Conservation (phyloP, 2,329 filamentous ascomycete genomes). For the Cordyceps militaris region DNA sequence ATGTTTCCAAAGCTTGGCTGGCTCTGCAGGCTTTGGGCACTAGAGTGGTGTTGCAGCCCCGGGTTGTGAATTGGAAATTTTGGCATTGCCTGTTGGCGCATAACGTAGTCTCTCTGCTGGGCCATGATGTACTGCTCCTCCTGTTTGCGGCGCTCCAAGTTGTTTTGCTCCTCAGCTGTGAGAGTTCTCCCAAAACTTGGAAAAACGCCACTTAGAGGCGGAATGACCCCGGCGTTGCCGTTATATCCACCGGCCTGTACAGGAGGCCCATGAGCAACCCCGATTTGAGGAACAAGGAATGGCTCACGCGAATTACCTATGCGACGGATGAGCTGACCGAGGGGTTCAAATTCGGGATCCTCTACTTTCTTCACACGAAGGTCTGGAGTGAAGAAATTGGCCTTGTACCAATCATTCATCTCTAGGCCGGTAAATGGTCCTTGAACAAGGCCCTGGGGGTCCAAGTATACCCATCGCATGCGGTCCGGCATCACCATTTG, state of each 20-base stretch:
- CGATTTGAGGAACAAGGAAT: slow-evolving; percentile 95
- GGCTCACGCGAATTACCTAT: slow-evolving; percentile 97
- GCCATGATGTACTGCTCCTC: slow-evolving; percentile 98
- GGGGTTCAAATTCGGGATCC: slow-evolving; percentile 86
- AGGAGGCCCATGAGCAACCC: slow-evolving; percentile 80
- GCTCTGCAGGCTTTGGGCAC: slow-evolving; percentile 90
- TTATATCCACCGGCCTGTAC: slow-evolving; percentile 43
- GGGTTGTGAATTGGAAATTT: slow-evolving; percentile 57
- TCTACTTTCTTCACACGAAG: slow-evolving; percentile 92
- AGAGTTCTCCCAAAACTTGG: slow-evolving; percentile 91
- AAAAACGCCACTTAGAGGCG: slow-evolving; percentile 87
- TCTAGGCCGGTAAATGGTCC: slow-evolving; percentile 94
- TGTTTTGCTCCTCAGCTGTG: slow-evolving; percentile 97
- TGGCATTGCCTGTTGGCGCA: slow-evolving; percentile 72
- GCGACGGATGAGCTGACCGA: slow-evolving; percentile 87
- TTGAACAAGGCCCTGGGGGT: slow-evolving; percentile 86
- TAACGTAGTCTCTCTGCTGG: slow-evolving; percentile 86
- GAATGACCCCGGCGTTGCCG: slow-evolving; percentile 59
- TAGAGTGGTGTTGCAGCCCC: slow-evolving; percentile 82
- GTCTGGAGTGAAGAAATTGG: slow-evolving; percentile 93
- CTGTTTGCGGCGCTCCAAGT: slow-evolving; percentile 90
- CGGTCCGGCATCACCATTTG: slow-evolving; percentile 99
- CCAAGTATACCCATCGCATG: slow-evolving; percentile 97
- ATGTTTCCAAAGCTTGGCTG: slow-evolving; percentile 96
- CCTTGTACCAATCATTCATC: slow-evolving; percentile 99